Evolutionary conservation across 2,329 filamentous ascomycete species (phyloP).

Genomic region (Scedosporium boydii): DNA sequence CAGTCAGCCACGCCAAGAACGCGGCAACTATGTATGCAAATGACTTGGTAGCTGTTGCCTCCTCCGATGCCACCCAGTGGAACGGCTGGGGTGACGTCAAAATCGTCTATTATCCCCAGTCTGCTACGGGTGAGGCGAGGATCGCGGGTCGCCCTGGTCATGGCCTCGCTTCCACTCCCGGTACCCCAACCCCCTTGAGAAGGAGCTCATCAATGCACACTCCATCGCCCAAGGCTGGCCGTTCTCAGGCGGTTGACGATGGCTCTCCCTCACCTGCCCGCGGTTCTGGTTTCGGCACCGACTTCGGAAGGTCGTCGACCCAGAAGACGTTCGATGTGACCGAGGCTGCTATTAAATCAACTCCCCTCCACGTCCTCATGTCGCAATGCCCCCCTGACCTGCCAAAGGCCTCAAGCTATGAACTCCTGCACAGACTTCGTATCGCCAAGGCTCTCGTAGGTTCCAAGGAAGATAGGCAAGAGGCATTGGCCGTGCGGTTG

Average conservation of each 20-base stretch:
- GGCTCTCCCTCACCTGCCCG: slow-evolving; percentile 15
- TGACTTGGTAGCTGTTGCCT: slow-evolving; percentile 68
- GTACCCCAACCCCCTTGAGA: slow-evolving; percentile 64
- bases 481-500: slow-evolving; percentile 70
- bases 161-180: slow-evolving; percentile 37
- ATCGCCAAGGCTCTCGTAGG: slow-evolving; percentile 70
- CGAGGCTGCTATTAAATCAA: slow-evolving; percentile 40
- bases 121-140: slow-evolving; percentile 10
- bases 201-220: slow-evolving; percentile 6
- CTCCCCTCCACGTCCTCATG: slow-evolving; percentile 47
- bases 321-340: slow-evolving; percentile 58
- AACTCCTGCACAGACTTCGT: slow-evolving; percentile 74
- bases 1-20: slow-evolving; percentile 26
- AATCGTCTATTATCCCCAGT: slow-evolving; percentile 64
- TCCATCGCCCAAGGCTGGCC: not conserved
- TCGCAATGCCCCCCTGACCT: slow-evolving; percentile 51
- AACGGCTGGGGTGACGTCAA: slow-evolving; percentile 73
- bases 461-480: slow-evolving; percentile 57
- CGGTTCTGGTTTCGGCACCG: slow-evolving; percentile 27
- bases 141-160: slow-evolving; percentile 1
- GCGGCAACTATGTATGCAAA: slow-evolving; percentile 63
- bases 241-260: not conserved
- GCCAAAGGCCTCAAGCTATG: slow-evolving; percentile 67
- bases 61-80: slow-evolving; percentile 51
- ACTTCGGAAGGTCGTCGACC: slow-evolving; percentile 23